Conservation (phyloP, 345 rosid species). For the Citrus unshiu region DNA sequence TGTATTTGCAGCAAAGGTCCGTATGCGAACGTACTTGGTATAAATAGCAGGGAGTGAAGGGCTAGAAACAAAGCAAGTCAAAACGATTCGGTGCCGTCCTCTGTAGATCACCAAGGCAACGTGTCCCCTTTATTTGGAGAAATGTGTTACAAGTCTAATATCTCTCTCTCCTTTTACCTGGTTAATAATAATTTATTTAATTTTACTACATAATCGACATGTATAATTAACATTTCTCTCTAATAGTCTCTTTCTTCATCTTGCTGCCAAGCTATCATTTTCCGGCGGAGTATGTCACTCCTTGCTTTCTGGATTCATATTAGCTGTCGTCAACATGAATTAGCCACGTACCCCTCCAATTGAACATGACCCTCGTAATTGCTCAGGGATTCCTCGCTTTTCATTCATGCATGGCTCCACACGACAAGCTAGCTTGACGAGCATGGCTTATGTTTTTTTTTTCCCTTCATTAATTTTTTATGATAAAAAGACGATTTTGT, state of each 20-base stretch:
- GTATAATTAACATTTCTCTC: not conserved
- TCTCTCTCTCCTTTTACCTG: not conserved
- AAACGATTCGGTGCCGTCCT: slow-evolving; percentile 93
- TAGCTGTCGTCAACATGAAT: slow-evolving; percentile 51
- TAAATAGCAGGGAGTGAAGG: slow-evolving; percentile 32
- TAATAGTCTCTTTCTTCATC: slow-evolving; percentile 1
- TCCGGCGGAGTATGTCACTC: slow-evolving; percentile 25
- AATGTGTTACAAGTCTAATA: slow-evolving; percentile 4
- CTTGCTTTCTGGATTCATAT: slow-evolving; percentile 36
- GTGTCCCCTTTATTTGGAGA: slow-evolving; percentile 42
- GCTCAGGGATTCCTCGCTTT: not conserved
- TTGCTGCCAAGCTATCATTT: slow-evolving; percentile 23
- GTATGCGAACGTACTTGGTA: slow-evolving; percentile 30
- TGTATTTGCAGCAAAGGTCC: slow-evolving; percentile 18
- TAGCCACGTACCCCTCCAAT: slow-evolving; percentile 40
- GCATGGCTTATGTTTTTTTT: not conserved
- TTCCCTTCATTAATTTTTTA: not conserved
- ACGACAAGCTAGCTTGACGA: not conserved
- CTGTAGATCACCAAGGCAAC: slow-evolving; percentile 36
- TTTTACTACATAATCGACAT: not conserved
- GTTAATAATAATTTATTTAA: not conserved
- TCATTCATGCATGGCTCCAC: slow-evolving; percentile 16
- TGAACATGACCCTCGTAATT: slow-evolving; percentile 12
- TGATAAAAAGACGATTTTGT: not conserved
- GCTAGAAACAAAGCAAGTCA: slow-evolving; percentile 44